These are phyloP conservation scores for Trichoderma atroviride DNA, from an alignment of 2,329 filamentous ascomycete genomes.

Conservation along the genomic window DNA sequence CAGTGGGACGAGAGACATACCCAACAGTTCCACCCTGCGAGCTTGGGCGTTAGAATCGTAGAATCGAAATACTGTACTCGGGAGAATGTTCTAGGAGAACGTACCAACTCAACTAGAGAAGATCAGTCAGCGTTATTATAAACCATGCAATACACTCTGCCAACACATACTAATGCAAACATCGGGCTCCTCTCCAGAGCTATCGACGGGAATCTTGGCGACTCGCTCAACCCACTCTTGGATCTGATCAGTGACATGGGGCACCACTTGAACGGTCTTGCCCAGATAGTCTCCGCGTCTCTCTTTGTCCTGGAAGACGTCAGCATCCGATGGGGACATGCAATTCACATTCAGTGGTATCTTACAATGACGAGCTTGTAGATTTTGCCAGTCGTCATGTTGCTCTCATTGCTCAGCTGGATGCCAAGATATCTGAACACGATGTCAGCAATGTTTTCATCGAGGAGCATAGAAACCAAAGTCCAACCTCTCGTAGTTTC, in stretches of 20 bases:
- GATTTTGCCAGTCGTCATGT: constrained; percentile 97
- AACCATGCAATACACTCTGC: too few relatives aligned
- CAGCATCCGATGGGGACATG: neutral
- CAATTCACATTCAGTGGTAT: constrained; percentile 45
- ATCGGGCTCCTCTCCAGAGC: constrained; percentile 79
- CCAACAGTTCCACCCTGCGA: constrained; percentile 63
- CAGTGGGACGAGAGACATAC: constrained; percentile 15
- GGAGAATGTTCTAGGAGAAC: constrained; percentile 27
- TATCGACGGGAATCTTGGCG: constrained; percentile 81
- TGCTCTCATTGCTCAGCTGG: constrained; percentile 81
- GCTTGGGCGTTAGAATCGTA: constrained; percentile 18
- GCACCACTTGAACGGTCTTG: constrained; percentile 86
- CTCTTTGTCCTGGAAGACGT: neutral
- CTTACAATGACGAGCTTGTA: constrained; percentile 84
- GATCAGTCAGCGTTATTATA: constrained; percentile 28
- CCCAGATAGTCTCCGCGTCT: constrained; percentile 75
- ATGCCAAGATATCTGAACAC: constrained; percentile 69
- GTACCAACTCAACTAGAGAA: constrained; percentile 41
- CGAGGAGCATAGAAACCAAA: neutral
- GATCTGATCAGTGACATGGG: constrained; percentile 88
- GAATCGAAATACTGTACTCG: neutral
- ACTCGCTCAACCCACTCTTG: constrained; percentile 92
- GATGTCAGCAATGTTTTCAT: neutral
- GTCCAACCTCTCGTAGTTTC: constrained; percentile 55
- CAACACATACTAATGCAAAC: constrained; percentile 77